These are phyloP conservation scores for Suhomyces maxii DNA, from an alignment of 1,139 yeast species.

Conservation along the genomic window DNA sequence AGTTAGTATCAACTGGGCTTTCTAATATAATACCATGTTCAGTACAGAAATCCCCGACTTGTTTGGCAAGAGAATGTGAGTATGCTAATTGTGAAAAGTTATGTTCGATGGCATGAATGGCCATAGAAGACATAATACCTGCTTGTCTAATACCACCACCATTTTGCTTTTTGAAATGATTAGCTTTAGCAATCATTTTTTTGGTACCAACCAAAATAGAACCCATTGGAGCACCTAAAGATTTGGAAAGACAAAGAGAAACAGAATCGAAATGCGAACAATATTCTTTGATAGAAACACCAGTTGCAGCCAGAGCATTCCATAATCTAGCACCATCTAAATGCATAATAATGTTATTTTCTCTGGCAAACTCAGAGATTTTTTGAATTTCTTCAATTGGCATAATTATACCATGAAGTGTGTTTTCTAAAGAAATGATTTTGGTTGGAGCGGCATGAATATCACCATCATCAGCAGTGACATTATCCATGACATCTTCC, in stretches of 20 bases:
- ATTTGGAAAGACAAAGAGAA: constrained; percentile 46
- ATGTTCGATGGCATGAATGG: constrained; percentile 41
- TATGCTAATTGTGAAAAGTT: constrained; percentile 37
- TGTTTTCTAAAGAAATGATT: constrained; percentile 46
- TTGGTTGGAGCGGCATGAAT: constrained; percentile 51
- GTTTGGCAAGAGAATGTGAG: constrained; percentile 69
- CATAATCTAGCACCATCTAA: constrained; percentile 51
- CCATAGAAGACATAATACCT: constrained; percentile 45
- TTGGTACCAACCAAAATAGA: constrained; percentile 39
- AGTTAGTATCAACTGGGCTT: constrained; percentile 44
- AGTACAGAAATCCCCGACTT: constrained; percentile 62
- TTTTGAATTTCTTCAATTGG: constrained; percentile 44
- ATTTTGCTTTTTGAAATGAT: constrained; percentile 47
- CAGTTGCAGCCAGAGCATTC: constrained; percentile 47
- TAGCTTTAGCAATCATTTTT: constrained; percentile 40
- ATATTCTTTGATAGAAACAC: constrained; percentile 39
- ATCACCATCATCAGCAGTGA: constrained; percentile 49
- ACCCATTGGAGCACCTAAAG: constrained; percentile 51
- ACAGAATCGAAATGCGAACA: constrained; percentile 45
- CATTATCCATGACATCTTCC: constrained; percentile 38
- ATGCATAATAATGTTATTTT: constrained; percentile 37
- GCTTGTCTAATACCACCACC: constrained; percentile 53
- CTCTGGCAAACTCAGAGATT: constrained; percentile 38
- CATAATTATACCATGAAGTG: constrained; percentile 45
- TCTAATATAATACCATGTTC: constrained; percentile 43